A percentile compares a stretch with the other conserved stretches of the same genome.
Conservation (phyloP, 441 rosid genomes). For the Populus hybrid region DNA sequence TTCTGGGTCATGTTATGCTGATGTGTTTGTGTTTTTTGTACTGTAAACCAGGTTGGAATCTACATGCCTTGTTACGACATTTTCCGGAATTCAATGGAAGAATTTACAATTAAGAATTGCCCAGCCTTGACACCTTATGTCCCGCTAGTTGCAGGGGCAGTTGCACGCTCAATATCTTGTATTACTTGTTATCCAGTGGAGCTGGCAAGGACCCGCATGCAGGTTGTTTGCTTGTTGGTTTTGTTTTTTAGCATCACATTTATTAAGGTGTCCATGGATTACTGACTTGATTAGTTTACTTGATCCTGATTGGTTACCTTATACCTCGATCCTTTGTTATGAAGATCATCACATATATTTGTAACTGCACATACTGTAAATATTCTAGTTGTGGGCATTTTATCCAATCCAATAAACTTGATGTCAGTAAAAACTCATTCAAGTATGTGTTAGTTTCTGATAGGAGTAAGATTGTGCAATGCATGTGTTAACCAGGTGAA, state of each 20-base stretch:
- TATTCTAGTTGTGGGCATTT: background rate
- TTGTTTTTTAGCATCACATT: background rate
- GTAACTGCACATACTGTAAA: background rate
- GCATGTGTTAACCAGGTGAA: background rate
- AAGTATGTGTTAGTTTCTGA: background rate
- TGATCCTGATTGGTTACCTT: background rate
- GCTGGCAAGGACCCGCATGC: constrained; percentile 96
- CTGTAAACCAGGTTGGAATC: constrained; percentile 73
- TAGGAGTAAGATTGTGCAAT: background rate
- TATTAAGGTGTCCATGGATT: background rate
- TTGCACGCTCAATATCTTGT: constrained; percentile 82
- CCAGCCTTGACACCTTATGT: constrained; percentile 71
- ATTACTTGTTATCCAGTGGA: constrained; percentile 83
- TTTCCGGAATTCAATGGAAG: constrained; percentile 64
- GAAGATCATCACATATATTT: background rate
- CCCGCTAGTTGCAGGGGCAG: constrained; percentile 75
- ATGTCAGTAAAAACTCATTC: background rate
- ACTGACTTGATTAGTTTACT: background rate
- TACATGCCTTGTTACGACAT: constrained; percentile 91
- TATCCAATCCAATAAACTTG: background rate
- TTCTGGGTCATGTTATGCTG: background rate
- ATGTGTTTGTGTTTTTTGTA: background rate
- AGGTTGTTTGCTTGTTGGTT: constrained; percentile 42
- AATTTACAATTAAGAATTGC: constrained; percentile 42
- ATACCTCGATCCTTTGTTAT: background rate